phyloP scores from a whole-genome alignment of 495 filamentous ascomycete genomes.

The Geopyxis carbonaria region DNA sequence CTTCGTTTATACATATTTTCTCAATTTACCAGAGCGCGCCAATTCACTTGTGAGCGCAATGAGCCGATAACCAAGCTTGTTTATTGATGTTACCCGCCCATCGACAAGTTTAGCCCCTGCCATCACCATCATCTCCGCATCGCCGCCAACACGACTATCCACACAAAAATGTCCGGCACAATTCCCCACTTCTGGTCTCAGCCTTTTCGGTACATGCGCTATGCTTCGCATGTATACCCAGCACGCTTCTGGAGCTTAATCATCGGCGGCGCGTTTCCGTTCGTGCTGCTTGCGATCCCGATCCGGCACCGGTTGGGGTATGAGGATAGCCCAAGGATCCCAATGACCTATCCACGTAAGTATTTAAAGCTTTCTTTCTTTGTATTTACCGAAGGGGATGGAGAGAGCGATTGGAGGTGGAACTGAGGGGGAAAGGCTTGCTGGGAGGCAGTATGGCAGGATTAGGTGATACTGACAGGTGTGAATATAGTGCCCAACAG shows the following conservation, averaged over 20 bases:
- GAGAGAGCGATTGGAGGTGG: no score
- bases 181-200: conserved; percentile 71
- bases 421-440: conserved; percentile 4
- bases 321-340: conserved; percentile 49
- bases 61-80: no score
- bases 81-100: no score
- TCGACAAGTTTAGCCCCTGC: no score
- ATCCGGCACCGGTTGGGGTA: conserved; percentile 53
- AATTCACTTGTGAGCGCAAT: no score
- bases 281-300: conserved; percentile 49
- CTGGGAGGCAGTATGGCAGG: background rate
- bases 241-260: conserved; percentile 71
- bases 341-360: conserved; percentile 84
- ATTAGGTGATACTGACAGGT: conserved; percentile 17
- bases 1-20: no score
- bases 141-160: conserved; percentile 35
- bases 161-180: conserved; percentile 23
- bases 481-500: conserved; percentile 49
- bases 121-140: background rate
- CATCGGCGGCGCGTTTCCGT: conserved; percentile 43
- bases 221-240: conserved; percentile 70
- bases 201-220: conserved; percentile 69
- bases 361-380: conserved; percentile 9
- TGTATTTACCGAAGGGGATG: no score
- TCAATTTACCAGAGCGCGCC: no score